A percentile compares a stretch with the other conserved stretches of the same genome.
Conservation (phyloP, 2,329 filamentous ascomycete genomes). For the Eutypella sp. region DNA sequence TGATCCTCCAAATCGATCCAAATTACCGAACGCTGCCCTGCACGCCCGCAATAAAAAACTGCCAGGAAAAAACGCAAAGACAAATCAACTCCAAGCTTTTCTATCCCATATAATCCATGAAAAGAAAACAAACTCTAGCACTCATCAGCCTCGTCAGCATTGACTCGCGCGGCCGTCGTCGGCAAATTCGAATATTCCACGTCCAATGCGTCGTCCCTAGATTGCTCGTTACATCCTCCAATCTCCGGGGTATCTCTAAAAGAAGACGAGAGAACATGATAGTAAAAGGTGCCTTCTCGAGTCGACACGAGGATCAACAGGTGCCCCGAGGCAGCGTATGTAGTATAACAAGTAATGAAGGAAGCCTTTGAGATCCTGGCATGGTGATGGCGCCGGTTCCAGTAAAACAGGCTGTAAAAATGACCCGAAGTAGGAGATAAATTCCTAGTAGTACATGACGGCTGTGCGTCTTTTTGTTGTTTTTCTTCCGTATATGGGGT, state of each 20-base stretch:
- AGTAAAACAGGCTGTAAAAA: constrained; percentile 10
- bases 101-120: background rate
- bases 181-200: background rate
- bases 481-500: background rate
- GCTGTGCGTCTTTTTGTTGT: constrained; percentile 16
- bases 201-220: background rate
- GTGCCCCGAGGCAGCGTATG: constrained; percentile 25
- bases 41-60: background rate
- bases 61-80: background rate
- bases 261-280: constrained; percentile 23
- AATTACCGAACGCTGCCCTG: background rate
- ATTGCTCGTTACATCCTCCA: constrained; percentile 3
- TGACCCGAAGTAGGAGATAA: constrained; percentile 14
- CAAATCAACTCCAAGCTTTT: background rate
- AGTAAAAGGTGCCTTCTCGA: constrained; percentile 11
- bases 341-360: constrained; percentile 26
- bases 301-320: no score
- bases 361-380: background rate
- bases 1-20: background rate
- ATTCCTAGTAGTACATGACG: constrained; percentile 25
- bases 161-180: background rate
- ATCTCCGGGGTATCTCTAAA: constrained; percentile 25
- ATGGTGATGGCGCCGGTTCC: constrained; percentile 13
- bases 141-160: background rate
- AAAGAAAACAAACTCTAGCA: background rate